These are phyloP conservation scores for Coccomyxa sp. DNA, from an alignment of 139 green algal genomes.

Conservation along the genomic window DNA sequence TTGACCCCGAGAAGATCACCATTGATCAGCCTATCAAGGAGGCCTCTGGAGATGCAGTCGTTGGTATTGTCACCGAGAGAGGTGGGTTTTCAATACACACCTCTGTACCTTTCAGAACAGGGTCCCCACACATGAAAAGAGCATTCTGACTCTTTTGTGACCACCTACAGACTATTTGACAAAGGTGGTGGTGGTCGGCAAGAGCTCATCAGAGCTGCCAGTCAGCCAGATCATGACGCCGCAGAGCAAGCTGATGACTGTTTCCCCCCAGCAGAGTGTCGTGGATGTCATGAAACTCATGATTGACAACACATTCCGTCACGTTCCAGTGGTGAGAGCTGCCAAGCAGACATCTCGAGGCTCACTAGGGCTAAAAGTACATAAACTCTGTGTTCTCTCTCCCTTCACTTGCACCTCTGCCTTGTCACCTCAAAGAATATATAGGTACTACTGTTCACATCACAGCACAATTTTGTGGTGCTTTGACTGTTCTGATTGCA, in stretches of 20 bases:
- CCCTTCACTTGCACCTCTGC: too few species aligned
- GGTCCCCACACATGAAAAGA: neutral
- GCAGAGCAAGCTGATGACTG: constrained; percentile 29
- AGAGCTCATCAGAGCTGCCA: constrained; percentile 26
- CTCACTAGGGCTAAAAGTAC: neutral
- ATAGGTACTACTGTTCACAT: too few species aligned
- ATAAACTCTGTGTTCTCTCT: too few species aligned
- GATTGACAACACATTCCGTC: constrained; percentile 53
- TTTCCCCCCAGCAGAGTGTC: constrained; percentile 42
- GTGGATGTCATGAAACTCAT: constrained; percentile 57
- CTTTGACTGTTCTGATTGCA: too few species aligned
- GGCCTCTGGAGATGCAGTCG: constrained; percentile 35
- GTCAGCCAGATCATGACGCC: constrained; percentile 52
- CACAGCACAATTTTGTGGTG: too few species aligned
- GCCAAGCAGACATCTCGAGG: neutral
- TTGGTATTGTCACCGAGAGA: constrained; percentile 58
- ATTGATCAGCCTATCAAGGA: constrained; percentile 11
- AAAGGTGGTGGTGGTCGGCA: constrained; percentile 51
- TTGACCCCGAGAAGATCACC: constrained; percentile 43
- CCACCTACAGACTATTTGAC: constrained; percentile 50
- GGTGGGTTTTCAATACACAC: constrained; percentile 6
- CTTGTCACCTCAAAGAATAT: too few species aligned
- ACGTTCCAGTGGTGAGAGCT: constrained; percentile 48
- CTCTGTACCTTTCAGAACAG: neutral
- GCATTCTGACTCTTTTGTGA: neutral